Conservation (phyloP, 495 filamentous ascomycete species). For the Venustampulla echinocandica region DNA sequence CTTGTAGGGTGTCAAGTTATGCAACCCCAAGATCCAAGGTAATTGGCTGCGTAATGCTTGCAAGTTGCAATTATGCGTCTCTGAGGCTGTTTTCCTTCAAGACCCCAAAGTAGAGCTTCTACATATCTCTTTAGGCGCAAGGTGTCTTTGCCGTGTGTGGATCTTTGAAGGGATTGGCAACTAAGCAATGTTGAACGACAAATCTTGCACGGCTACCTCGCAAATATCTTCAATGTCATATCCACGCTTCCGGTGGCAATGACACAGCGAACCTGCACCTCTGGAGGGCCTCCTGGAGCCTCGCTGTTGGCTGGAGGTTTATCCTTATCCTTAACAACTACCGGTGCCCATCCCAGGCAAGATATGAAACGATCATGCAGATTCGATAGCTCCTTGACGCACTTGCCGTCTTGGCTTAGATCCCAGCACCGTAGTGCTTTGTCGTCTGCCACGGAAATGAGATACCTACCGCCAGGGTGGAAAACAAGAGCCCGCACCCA, state of each 20-base stretch:
- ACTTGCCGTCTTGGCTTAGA: background rate
- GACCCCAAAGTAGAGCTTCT: conserved; percentile 47
- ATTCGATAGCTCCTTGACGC: background rate
- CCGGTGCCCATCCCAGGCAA: background rate
- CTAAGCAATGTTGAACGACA: too few relatives aligned
- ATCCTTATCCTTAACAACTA: background rate
- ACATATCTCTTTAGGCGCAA: conserved; percentile 47
- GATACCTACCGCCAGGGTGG: background rate
- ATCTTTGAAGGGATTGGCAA: conserved; percentile 44
- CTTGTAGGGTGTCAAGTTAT: conserved; percentile 29
- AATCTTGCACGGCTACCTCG: conserved; percentile 1
- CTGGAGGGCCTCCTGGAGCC: background rate
- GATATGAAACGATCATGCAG: background rate
- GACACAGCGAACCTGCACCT: conserved; percentile 23
- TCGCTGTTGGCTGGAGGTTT: background rate
- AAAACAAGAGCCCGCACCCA: background rate
- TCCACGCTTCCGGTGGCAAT: conserved; percentile 29
- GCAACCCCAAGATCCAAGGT: conserved; percentile 20
- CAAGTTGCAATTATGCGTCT: conserved; percentile 44
- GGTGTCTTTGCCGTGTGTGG: conserved; percentile 41
- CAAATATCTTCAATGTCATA: conserved; percentile 27
- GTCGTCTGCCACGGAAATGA: background rate
- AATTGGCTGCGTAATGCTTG: conserved; percentile 56
- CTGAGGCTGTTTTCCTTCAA: conserved; percentile 44
- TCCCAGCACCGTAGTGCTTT: background rate